phyloP scores from a whole-genome alignment of 1,284 basidiomycete genomes.

The Cutaneotrichosporon dermatis region DNA sequence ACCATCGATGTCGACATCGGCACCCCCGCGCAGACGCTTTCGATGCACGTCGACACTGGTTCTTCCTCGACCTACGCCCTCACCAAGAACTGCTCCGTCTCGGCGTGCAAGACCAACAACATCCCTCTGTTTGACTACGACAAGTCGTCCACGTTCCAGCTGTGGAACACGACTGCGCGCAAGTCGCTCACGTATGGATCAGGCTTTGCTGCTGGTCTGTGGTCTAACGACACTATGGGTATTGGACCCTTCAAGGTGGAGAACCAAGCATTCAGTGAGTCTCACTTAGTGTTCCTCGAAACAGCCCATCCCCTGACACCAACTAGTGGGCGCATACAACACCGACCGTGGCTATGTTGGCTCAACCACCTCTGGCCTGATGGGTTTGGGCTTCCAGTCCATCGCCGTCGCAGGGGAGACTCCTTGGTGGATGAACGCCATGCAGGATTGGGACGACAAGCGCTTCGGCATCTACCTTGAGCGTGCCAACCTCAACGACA shows the following conservation, averaged over 20 bases:
- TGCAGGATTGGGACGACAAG: conserved; percentile 65
- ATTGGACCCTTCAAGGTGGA: conserved; percentile 72
- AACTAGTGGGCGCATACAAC: background rate
- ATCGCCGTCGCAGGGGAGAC: conserved; percentile 49
- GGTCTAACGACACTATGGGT: conserved; percentile 67
- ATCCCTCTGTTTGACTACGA: conserved; percentile 32
- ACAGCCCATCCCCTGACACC: conserved; percentile 14
- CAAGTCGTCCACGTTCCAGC: conserved; percentile 32
- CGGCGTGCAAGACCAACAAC: conserved; percentile 24
- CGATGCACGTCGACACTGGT: conserved; percentile 54
- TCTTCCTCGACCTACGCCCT: conserved; percentile 50
- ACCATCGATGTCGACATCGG: conserved; percentile 43
- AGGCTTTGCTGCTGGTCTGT: conserved; percentile 65
- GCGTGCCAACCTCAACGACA: conserved; percentile 38
- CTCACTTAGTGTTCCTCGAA: too few relatives aligned
- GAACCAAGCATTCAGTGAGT: conserved; percentile 61
- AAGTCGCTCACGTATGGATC: conserved; percentile 80
- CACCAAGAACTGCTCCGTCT: conserved; percentile 22
- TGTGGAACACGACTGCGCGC: conserved; percentile 21
- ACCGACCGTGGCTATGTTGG: conserved; percentile 3
- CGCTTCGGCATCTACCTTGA: conserved; percentile 77
- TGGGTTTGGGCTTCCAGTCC: conserved; percentile 52
- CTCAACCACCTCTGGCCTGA: conserved; percentile 48
- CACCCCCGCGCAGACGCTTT: conserved; percentile 50
- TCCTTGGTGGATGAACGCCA: conserved; percentile 56